Evolutionary conservation across 2,329 filamentous ascomycete species (phyloP).

Genomic region (Fusarium veterinarium): DNA sequence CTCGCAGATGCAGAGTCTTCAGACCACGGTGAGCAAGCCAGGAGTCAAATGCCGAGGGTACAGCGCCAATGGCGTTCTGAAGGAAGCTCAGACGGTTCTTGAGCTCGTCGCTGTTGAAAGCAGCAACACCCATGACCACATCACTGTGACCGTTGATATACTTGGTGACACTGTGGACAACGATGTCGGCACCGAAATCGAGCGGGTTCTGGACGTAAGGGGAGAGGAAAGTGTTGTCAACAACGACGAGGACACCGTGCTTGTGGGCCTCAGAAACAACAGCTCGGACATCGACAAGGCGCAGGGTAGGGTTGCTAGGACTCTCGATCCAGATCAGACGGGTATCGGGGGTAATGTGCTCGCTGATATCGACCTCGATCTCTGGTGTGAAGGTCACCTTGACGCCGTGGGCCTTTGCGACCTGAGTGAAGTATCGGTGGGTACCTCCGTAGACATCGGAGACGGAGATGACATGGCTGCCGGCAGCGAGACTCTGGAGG

Average conservation of each 20-base stretch:
- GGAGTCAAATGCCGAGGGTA: slow-evolving; percentile 94
- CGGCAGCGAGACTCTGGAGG: slow-evolving; percentile 89
- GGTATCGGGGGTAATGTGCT: slow-evolving; percentile 87
- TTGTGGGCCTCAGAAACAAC: slow-evolving; percentile 86
- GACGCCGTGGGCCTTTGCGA: slow-evolving; percentile 93
- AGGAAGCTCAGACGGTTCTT: slow-evolving; percentile 85
- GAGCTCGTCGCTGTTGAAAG: slow-evolving; percentile 88
- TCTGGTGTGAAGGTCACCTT: slow-evolving; percentile 93
- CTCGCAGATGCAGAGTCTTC: slow-evolving; percentile 95
- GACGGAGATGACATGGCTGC: slow-evolving; percentile 94
- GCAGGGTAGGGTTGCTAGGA: slow-evolving; percentile 93
- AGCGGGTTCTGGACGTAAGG: slow-evolving; percentile 98
- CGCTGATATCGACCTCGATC: slow-evolving; percentile 88
- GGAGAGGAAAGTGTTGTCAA: slow-evolving; percentile 98
- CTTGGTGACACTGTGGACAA: slow-evolving; percentile 97
- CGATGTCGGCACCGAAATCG: slow-evolving; percentile 94
- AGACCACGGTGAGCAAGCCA: slow-evolving; percentile 98
- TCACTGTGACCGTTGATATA: slow-evolving; percentile 99
- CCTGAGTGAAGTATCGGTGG: slow-evolving; percentile 98
- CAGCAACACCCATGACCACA: slow-evolving; percentile 96
- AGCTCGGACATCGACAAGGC: slow-evolving; percentile 90
- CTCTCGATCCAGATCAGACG: slow-evolving; percentile 96
- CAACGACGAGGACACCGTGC: slow-evolving; percentile 93
- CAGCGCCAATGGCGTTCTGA: slow-evolving; percentile 96
- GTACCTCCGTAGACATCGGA: slow-evolving; percentile 98